Conservation (phyloP, 2,329 filamentous ascomycete genomes). For the Fusarium tupiense region DNA sequence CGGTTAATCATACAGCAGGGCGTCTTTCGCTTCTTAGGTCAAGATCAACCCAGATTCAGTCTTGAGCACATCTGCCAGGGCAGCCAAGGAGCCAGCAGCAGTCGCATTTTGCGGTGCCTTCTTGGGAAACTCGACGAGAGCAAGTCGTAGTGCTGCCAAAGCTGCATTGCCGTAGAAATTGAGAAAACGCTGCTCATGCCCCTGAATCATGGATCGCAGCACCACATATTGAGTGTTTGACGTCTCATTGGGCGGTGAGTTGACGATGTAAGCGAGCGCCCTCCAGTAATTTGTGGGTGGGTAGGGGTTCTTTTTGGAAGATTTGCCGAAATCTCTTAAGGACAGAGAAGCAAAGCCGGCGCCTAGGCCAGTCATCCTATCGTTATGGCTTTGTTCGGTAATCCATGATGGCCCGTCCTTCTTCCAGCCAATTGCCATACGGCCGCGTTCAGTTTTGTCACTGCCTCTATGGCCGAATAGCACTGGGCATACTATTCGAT, state of each 20-base stretch:
- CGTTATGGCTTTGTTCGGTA: constrained; percentile 76
- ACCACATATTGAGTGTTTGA: constrained; percentile 80
- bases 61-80: constrained; percentile 64
- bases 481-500: constrained; percentile 81
- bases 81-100: constrained; percentile 62
- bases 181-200: constrained; percentile 79
- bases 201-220: constrained; percentile 75
- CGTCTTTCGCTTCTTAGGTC: constrained; percentile 41
- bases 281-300: constrained; percentile 86
- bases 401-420: constrained; percentile 69
- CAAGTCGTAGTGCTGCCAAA: constrained; percentile 74
- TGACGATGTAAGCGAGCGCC: constrained; percentile 78
- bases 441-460: constrained; percentile 76
- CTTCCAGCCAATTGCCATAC: constrained; percentile 77
- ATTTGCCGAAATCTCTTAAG: constrained; percentile 81
- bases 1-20: not conserved
- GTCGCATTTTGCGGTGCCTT: constrained; percentile 58
- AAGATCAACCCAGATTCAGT: constrained; percentile 61
- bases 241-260: constrained; percentile 73
- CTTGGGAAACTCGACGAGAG: constrained; percentile 78
- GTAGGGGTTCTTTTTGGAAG: constrained; percentile 75
- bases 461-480: constrained; percentile 84
- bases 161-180: constrained; percentile 83
- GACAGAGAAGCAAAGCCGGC: constrained; percentile 86
- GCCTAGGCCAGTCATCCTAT: constrained; percentile 84